Evolutionary conservation across 192 early-diverging fungal species (phyloP).

Genomic region (Entomortierella parvispora): DNA sequence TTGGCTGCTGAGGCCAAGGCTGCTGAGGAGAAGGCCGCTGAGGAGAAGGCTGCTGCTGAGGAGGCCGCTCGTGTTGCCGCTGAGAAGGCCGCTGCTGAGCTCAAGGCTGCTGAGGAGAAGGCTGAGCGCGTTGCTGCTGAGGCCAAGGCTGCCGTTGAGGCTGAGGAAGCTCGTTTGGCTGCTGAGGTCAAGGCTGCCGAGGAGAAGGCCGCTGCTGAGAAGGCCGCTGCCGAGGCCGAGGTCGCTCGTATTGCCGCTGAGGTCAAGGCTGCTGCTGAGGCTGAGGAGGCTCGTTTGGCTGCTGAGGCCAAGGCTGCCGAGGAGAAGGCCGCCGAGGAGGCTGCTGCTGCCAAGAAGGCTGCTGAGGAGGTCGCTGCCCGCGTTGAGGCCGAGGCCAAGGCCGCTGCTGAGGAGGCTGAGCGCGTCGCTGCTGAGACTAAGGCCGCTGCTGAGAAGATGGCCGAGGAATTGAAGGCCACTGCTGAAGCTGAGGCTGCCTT

Average conservation of each 20-base stretch:
- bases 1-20: not conserved
- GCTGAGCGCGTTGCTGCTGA: not conserved
- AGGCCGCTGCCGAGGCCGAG: not conserved
- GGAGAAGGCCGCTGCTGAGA: not conserved
- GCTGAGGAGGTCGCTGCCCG: constrained; percentile 12
- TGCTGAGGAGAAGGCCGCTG: not conserved
- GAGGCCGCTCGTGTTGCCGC: not conserved
- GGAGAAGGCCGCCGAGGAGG: not conserved
- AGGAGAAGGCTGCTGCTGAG: constrained; percentile 1
- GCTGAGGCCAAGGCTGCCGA: not conserved
- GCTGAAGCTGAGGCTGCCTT: not conserved
- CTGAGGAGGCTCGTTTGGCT: constrained; percentile 4
- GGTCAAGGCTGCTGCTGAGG: constrained; percentile 3
- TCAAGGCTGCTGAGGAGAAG: not conserved
- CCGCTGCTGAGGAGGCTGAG: constrained; percentile 7
- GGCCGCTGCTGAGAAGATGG: constrained; percentile 14
- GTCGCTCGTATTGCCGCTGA: constrained; percentile 2
- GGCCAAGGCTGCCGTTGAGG: not conserved
- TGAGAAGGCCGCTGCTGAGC: constrained; percentile 6
- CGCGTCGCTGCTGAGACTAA: not conserved
- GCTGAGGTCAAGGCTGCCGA: constrained; percentile 5
- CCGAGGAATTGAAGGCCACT: not conserved
- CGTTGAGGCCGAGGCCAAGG: constrained; percentile 14
- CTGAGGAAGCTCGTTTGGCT: not conserved
- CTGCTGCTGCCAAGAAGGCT: too few species aligned